Base-by-base conservation (phyloP, 192 early-diverging fungal species). In the Dimargaris cristalligena region DNA sequence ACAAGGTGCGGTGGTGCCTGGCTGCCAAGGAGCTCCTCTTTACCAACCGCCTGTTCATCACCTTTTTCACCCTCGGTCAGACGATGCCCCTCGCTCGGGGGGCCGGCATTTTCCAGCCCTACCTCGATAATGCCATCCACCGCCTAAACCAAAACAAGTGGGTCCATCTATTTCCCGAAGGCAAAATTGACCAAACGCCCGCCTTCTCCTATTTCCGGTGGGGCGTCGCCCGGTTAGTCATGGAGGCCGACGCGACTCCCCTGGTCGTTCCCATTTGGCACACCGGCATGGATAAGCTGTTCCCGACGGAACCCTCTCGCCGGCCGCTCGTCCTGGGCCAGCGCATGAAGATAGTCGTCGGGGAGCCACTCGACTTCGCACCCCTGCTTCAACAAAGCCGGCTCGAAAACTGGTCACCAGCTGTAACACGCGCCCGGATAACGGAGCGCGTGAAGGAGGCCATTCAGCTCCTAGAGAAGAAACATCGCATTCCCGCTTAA, bases 131-230 rank as follows among this genome's bases (percentile, higher is more conserved):
- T 61, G 89, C 84, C 4, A 67, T 92, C 34, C 70, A 80, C 11
- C 72, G 77, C 55, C 66, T 88, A 25, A 75, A 81, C 55, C 66
- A 80, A 23, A 80, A 80, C 59, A 65, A 70, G 16, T 94, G 91
- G 91, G 75, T 94, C 35, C 91, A 94, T 52, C 72, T 94, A n/a
- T 94, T 89, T 60, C 86, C 91, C 4, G 91, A 94, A 62, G 87
- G 76, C 33, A 79, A 73, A 59, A 74, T 88, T 45, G 80, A 86
- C 66, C 83, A 85, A 62, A 67, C 70, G 11, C 59, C 66, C 3
- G 45, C 30, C 4, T 51, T 86, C 56, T 66, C 80, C 44, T 76
- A 74, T 34, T 89, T 91, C 63, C 80, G 83, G 63, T 94, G 92
- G 92, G 92, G 92, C 13, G 75, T 94, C 11, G 87, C 83, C 16